Conservation (phyloP, 345 rosid genomes). For the Acer campestre region DNA sequence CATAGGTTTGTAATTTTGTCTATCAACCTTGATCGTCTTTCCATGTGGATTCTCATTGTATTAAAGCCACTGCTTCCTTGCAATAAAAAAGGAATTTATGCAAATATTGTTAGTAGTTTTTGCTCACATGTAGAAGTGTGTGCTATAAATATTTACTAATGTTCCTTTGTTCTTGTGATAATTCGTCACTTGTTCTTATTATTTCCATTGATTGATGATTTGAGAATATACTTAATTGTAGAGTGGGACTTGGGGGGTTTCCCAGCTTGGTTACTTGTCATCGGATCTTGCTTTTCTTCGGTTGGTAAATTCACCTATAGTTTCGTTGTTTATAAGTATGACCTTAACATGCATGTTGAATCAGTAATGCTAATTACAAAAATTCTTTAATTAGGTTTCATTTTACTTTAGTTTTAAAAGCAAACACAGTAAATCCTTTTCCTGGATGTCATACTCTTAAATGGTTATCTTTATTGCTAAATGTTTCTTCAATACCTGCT, state of each 20-base stretch:
- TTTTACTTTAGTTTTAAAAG: not conserved
- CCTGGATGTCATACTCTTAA: not conserved
- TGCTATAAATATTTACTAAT: not conserved
- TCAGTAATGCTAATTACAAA: not conserved
- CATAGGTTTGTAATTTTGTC: not conserved
- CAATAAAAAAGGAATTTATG: not conserved
- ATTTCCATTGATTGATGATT: too few species aligned
- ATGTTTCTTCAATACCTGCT: not conserved
- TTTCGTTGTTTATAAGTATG: constrained; percentile 1
- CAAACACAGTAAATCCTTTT: not conserved
- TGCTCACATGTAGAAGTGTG: not conserved
- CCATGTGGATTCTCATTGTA: not conserved
- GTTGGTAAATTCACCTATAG: constrained; percentile 45
- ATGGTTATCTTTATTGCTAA: not conserved
- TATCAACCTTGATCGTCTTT: not conserved
- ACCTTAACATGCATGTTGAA: not conserved
- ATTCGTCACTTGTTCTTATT: not conserved
- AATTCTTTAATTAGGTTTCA: not conserved
- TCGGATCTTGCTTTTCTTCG: constrained; percentile 75
- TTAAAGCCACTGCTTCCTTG: not conserved
- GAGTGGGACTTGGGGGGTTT: constrained; percentile 99
- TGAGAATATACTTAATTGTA: constrained; percentile 33
- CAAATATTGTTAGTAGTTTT: not conserved
- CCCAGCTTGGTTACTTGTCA: constrained; percentile 89
- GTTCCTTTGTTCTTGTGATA: not conserved